Evolutionary conservation across 1,139 yeast species (phyloP).

Genomic region (Yamadazyma sp.): DNA sequence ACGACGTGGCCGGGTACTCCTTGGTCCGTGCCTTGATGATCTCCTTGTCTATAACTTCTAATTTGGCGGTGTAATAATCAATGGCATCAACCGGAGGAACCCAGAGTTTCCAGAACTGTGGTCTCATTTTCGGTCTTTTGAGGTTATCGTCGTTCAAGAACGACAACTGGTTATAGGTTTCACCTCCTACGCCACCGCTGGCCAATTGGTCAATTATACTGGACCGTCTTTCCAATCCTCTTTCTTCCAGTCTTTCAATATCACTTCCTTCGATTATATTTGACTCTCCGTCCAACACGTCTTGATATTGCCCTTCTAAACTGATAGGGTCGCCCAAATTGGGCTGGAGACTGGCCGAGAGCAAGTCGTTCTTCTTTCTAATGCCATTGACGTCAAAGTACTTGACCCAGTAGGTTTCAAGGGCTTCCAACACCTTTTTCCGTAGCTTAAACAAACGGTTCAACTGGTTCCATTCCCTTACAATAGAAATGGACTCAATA

Average conservation of each 20-base stretch:
- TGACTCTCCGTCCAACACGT: slow-evolving; percentile 3
- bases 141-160: slow-evolving; percentile 28
- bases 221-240: slow-evolving; percentile 8
- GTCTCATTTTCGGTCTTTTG: slow-evolving; percentile 51
- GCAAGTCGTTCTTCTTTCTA: slow-evolving; percentile 28
- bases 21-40: slow-evolving; percentile 56
- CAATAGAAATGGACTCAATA: slow-evolving; percentile 73
- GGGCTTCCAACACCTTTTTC: slow-evolving; percentile 46
- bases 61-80: slow-evolving; percentile 53
- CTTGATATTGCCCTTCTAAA: slow-evolving; percentile 13
- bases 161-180: slow-evolving; percentile 22
- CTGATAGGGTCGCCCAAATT: slow-evolving; percentile 30
- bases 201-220: slow-evolving; percentile 19
- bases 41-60: slow-evolving; percentile 57
- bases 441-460: slow-evolving; percentile 66
- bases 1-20: slow-evolving; percentile 61
- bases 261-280: neutral
- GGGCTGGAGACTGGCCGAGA: slow-evolving; percentile 27
- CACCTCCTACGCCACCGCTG: slow-evolving; percentile 12
- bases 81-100: slow-evolving; percentile 68
- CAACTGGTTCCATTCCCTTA: slow-evolving; percentile 80
- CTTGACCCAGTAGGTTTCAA: slow-evolving; percentile 78
- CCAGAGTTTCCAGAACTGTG: slow-evolving; percentile 37
- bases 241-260: neutral
- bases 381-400: slow-evolving; percentile 51